Evolutionary conservation across 257 asterid species (phyloP).

Genomic region (Solanum chilense): DNA sequence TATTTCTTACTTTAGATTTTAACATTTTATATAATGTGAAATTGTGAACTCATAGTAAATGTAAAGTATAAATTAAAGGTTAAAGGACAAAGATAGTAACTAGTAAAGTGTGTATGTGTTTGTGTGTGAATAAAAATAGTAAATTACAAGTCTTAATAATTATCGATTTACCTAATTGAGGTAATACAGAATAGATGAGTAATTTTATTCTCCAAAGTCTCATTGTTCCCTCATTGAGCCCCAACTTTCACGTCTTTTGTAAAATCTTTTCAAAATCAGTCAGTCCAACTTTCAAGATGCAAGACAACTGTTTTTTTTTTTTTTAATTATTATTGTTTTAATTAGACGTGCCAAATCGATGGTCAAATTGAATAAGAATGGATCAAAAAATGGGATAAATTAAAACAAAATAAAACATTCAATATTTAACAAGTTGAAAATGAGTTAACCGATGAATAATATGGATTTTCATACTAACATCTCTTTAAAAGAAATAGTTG

Average conservation of each 20-base stretch:
- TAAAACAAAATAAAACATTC: not conserved
- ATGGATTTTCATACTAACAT: not conserved
- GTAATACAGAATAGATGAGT: not conserved
- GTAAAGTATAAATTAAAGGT: too few species aligned
- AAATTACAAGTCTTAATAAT: too few species aligned
- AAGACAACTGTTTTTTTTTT: not conserved
- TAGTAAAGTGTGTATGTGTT: too few species aligned
- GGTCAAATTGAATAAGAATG: not conserved
- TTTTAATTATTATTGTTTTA: not conserved
- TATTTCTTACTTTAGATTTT: too few species aligned
- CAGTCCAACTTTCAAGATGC: not conserved
- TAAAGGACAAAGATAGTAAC: too few species aligned
- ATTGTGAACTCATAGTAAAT: too few species aligned
- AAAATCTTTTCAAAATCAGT: not conserved
- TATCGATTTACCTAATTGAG: not conserved
- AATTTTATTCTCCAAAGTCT: not conserved
- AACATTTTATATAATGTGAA: too few species aligned
- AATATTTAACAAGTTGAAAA: not conserved
- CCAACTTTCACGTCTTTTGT: not conserved
- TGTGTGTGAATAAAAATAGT: too few species aligned
- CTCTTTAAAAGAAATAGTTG: not conserved
- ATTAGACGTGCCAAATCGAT: not conserved
- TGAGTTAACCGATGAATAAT: not conserved
- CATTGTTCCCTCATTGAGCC: not conserved
- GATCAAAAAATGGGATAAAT: not conserved